phyloP scores from a whole-genome alignment of 331 rosid genomes.

The Telfairia occidentalis region DNA sequence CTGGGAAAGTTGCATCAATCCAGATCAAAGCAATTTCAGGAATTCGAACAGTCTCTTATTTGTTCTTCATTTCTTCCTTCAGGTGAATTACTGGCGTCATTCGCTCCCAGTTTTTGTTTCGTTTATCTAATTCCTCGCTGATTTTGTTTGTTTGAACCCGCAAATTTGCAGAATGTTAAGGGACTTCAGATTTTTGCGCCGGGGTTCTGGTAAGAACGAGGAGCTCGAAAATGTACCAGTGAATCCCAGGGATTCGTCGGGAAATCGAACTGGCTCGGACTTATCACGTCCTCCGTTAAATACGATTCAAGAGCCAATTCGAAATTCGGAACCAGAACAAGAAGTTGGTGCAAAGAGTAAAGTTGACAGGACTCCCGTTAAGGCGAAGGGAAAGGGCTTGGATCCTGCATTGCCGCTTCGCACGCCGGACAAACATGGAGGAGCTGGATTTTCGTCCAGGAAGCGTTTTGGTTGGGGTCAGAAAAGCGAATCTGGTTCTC shows the following conservation, averaged over 20 bases:
- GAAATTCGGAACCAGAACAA: slow-evolving; percentile 26
- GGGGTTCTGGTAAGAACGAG: slow-evolving; percentile 43
- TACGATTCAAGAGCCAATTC: slow-evolving; percentile 49
- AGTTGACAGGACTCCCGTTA: slow-evolving; percentile 58
- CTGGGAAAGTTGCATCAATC: slow-evolving; percentile 8
- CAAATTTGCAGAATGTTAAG: slow-evolving; percentile 51
- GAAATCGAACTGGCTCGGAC: slow-evolving; percentile 29
- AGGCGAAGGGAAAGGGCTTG: slow-evolving; percentile 31
- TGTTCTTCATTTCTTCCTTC: slow-evolving; percentile 49
- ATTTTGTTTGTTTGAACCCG: background rate
- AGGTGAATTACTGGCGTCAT: slow-evolving; percentile 27
- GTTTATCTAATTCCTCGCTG: background rate
- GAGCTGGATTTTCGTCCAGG: slow-evolving; percentile 28
- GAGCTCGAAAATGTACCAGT: slow-evolving; percentile 60
- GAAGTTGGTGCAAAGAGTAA: slow-evolving; percentile 33
- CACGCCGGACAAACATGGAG: slow-evolving; percentile 65
- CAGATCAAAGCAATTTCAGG: slow-evolving; percentile 23
- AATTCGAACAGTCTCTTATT: slow-evolving; percentile 29
- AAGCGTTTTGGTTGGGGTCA: slow-evolving; percentile 63
- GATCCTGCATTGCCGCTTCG: slow-evolving; percentile 54
- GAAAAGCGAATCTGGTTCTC: slow-evolving; percentile 39
- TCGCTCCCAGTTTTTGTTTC: background rate
- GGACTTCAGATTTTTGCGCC: slow-evolving; percentile 60
- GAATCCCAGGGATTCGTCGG: slow-evolving; percentile 30
- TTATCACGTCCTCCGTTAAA: slow-evolving; percentile 56